Evolutionary conservation across 2,329 filamentous ascomycete genomes (phyloP).

Genomic region (Aspergillus ruber): DNA sequence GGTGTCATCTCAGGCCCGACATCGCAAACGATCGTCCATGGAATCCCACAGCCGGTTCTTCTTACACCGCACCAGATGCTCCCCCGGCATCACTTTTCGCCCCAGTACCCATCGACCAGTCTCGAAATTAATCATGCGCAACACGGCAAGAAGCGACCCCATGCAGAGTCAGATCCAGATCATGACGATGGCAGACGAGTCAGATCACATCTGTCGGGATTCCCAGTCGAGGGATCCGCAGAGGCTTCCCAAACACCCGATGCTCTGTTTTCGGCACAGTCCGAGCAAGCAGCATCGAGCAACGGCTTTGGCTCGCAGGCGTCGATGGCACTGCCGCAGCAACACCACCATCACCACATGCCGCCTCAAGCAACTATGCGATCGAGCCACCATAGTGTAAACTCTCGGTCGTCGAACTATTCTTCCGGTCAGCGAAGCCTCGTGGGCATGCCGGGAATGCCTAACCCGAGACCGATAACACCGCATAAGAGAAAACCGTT

Average conservation of each 20-base stretch:
- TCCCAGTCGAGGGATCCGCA: constrained; percentile 24
- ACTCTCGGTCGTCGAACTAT: constrained; percentile 35
- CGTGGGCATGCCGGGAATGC: constrained; percentile 83
- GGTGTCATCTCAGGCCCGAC: constrained; percentile 27
- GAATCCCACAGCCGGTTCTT: constrained; percentile 28
- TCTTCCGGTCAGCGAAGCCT: constrained; percentile 68
- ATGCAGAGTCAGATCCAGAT: constrained; percentile 25
- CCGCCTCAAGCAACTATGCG: constrained; percentile 65
- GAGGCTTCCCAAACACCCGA: constrained; percentile 28
- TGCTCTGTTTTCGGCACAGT: constrained; percentile 29
- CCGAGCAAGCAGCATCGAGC: constrained; percentile 21
- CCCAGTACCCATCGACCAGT: constrained; percentile 27
- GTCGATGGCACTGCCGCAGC: constrained; percentile 43
- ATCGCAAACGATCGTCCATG: constrained; percentile 23
- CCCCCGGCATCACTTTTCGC: constrained; percentile 23
- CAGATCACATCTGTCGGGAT: constrained; percentile 27
- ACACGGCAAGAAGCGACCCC: constrained; percentile 29
- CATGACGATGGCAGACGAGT: constrained; percentile 18
- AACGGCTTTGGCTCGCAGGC: constrained; percentile 35
- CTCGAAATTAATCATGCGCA: constrained; percentile 27
- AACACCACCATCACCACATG: constrained; percentile 75
- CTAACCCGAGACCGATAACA: constrained; percentile 69
- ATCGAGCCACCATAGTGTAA: constrained; percentile 56
- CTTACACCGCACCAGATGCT: constrained; percentile 26
- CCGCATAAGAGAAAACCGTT: constrained; percentile 90